These are phyloP conservation scores for Mortierella sp. DNA, from an alignment of 371 early-diverging fungal species.

Conservation along the genomic window DNA sequence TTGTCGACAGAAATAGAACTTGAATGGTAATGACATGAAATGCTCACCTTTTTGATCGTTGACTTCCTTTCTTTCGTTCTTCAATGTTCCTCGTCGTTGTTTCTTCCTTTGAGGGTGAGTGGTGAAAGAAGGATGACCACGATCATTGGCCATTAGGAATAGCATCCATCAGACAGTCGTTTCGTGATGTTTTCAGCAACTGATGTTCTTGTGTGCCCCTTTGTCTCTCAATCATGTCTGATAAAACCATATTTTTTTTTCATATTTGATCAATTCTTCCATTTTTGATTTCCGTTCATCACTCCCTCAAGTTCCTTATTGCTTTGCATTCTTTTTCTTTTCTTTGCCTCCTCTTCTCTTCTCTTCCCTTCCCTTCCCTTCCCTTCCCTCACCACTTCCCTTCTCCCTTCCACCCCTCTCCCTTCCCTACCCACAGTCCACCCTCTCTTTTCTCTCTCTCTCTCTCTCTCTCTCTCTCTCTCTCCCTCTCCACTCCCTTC, in stretches of 20 bases:
- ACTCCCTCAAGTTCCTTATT: neutral
- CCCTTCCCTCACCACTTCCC: no score
- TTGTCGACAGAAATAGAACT: no score
- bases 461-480: neutral
- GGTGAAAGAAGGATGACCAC: no score
- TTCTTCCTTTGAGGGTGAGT: no score
- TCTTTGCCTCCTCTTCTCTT: slow-evolving; percentile 4
- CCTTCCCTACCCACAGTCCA: neutral
- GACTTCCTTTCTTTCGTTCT: no score
- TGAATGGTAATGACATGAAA: no score
- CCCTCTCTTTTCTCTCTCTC: neutral
- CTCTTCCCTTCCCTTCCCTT: slow-evolving; percentile 1
- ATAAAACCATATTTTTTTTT: neutral
- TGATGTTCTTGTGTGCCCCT: no score
- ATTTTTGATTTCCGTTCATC: neutral
- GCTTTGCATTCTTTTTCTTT: neutral
- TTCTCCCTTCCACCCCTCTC: neutral
- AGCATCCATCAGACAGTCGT: no score
- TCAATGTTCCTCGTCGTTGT: no score
- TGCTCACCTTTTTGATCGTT: no score
- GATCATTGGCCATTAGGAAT: no score
- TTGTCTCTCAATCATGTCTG: neutral
- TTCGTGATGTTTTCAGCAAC: no score
- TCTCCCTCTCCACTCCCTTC: neutral
- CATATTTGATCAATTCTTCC: neutral